Conservation (phyloP, 2,329 filamentous ascomycete genomes). For the Cercospora citrullina region DNA sequence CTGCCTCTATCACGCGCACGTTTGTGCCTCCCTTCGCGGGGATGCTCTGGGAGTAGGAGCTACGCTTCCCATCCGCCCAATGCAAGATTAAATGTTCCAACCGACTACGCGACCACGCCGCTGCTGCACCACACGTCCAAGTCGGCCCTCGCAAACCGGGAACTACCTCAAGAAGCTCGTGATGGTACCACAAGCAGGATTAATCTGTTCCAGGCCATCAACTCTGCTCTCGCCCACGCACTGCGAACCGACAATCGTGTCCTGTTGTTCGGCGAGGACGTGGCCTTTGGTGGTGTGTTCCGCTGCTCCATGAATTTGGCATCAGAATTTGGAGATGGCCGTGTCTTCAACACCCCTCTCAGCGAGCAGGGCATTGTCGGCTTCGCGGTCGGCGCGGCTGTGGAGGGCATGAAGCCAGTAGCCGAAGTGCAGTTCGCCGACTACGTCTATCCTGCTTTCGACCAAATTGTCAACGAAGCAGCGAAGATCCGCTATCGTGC, state of each 20-base stretch:
- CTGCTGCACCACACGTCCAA: conserved; percentile 79
- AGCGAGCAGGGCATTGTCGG: conserved; percentile 93
- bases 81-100: conserved; percentile 74
- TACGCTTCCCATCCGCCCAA: conserved; percentile 54
- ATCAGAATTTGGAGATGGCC: conserved; percentile 79
- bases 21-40: background rate
- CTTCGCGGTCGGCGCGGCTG: conserved; percentile 86
- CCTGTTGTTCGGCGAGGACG: conserved; percentile 92
- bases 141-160: conserved; percentile 67
- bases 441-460: conserved; percentile 89
- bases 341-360: conserved; percentile 95
- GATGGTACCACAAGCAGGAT: conserved; percentile 70
- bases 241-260: conserved; percentile 82
- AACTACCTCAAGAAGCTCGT: conserved; percentile 57
- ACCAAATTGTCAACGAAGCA: conserved; percentile 91
- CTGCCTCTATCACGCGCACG: background rate
- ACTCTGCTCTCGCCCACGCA: conserved; percentile 80
- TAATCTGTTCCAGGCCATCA: conserved; percentile 93
- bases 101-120: conserved; percentile 81
- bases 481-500: conserved; percentile 82
- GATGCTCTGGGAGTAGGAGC: conserved; percentile 3
- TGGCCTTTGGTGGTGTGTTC: conserved; percentile 96
- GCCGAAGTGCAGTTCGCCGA: conserved; percentile 97
- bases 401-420: conserved; percentile 87
- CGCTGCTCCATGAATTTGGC: conserved; percentile 81